phyloP scores from a whole-genome alignment of 2,329 filamentous ascomycete genomes.

The Colletotrichum phormii region DNA sequence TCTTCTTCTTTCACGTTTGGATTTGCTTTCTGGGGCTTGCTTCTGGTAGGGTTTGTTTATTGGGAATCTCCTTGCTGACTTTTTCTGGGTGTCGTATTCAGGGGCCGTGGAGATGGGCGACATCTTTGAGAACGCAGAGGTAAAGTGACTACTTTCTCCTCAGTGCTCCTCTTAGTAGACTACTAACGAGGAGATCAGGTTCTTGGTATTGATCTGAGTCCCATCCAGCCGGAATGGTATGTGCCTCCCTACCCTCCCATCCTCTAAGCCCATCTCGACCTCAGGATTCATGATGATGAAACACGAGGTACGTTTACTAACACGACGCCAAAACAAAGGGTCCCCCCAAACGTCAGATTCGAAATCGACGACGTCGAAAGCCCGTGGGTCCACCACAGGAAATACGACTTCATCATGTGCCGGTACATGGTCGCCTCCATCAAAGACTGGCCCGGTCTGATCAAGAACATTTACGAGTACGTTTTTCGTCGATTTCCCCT shows the following conservation, averaged over 20 bases:
- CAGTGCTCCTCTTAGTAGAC: too few species aligned
- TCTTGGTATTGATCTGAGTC: neutral
- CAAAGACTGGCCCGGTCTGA: slow-evolving; percentile 6
- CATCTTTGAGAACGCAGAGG: neutral
- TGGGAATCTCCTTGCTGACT: neutral
- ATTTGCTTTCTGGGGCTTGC: too few species aligned
- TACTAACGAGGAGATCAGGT: neutral
- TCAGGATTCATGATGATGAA: neutral
- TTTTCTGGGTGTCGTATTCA: neutral
- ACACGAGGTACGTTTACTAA: neutral
- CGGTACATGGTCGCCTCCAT: slow-evolving; percentile 11
- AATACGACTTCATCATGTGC: slow-evolving; percentile 47
- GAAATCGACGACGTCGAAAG: slow-evolving; percentile 73
- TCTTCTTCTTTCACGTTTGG: neutral
- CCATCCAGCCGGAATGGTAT: neutral
- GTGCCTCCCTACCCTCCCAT: neutral
- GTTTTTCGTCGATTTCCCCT: neutral
- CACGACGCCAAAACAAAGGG: slow-evolving; percentile 41
- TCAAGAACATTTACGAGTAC: slow-evolving; percentile 5
- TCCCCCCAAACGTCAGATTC: slow-evolving; percentile 75
- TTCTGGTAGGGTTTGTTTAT: too few species aligned
- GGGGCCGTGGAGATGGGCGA: neutral
- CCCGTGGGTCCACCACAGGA: slow-evolving; percentile 54
- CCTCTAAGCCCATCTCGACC: too few species aligned
- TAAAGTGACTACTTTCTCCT: neutral